phyloP scores from a whole-genome alignment of 129 eudicot genomes.

The Flaveria ramosissima region DNA sequence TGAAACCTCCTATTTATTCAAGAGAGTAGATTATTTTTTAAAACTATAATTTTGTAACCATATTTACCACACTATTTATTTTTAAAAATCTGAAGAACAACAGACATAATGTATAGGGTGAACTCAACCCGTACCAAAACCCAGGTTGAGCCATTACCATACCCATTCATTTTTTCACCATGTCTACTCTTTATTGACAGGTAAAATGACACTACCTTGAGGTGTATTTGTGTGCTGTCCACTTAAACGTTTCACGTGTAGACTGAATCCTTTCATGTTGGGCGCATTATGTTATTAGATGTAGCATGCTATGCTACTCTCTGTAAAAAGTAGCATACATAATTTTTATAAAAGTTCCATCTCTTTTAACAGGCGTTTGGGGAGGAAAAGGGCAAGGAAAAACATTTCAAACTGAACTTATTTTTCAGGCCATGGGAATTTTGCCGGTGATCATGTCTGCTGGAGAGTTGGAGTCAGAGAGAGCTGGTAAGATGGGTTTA shows the following conservation, averaged over 20 bases:
- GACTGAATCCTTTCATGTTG: conserved; percentile 3
- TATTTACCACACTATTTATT: neutral
- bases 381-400: conserved; percentile 99
- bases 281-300: neutral
- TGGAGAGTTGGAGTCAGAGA: conserved; percentile 97
- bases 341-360: conserved; percentile 10
- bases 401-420: conserved; percentile 95
- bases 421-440: conserved; percentile 89
- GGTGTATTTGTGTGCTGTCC: conserved; percentile 5
- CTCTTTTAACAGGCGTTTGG: conserved; percentile 71
- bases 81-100: neutral
- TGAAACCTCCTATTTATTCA: conserved; percentile 2
- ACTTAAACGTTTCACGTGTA: neutral
- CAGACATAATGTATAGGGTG: neutral
- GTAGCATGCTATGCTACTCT: conserved; percentile 1
- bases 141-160: neutral
- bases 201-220: conserved; percentile 10
- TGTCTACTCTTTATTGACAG: neutral
- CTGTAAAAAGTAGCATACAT: neutral
- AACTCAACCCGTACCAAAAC: conserved; percentile 2
- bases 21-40: neutral
- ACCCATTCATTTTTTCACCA: neutral
- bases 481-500: conserved; percentile 69
- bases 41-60: neutral
- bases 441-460: conserved; percentile 97